Evolutionary conservation across 2,329 filamentous ascomycete species (phyloP), one percentile per base, ranked within the genome.

Genomic region (Madurella mycetomatis): DNA sequence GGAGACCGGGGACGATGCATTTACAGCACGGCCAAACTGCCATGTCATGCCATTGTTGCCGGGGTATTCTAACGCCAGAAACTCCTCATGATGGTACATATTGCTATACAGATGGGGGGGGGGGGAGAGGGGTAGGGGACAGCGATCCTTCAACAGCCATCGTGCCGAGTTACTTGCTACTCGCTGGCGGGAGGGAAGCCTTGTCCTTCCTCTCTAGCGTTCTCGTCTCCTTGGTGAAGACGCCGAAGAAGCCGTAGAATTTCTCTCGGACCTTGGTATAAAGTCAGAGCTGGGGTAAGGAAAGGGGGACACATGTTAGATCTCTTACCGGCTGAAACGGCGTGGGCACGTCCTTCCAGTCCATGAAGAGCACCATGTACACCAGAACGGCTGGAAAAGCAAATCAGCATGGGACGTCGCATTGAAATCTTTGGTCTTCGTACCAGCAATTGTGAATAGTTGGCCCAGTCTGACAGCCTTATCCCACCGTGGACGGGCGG

Each of bases 381-480:
- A 76, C 69, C 9, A 74, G 60, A 34, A 83, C 77, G 67, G 75
- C 79, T 82, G 57, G 18, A 47, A 31, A 41, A n/a, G 13, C 12
- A 9, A 5, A 17, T 55, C 25, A 60, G 51, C 44, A 49, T 34
- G 5, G 2, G 25, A 41, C 16, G 15, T 11, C 11, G 9, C 9
- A 4, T 4, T 11, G 2, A 40, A 40, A 4, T 16, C n/a, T 17
- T 16, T 17, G 40, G 15, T 12, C 13, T 41, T 18, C 80, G 55
- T 64, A 85, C 83, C 79, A 49, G 78, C 73, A 44, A 85, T 77
- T 40, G 75, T 80, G 19, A 72, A 71, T 11, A 84, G 80, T 70
- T 90, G 87, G 47, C 78, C 78, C 58, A 90, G 72, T 69, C 83
- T 83, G 53, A 86, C 74, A 56, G 73, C 76, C 68, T 85, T 88